A percentile compares a stretch with the other conserved stretches of the same genome.
These are phyloP conservation scores for Artemisia argyi DNA, from an alignment of 129 eudicot genomes.

Conservation along the genomic window DNA sequence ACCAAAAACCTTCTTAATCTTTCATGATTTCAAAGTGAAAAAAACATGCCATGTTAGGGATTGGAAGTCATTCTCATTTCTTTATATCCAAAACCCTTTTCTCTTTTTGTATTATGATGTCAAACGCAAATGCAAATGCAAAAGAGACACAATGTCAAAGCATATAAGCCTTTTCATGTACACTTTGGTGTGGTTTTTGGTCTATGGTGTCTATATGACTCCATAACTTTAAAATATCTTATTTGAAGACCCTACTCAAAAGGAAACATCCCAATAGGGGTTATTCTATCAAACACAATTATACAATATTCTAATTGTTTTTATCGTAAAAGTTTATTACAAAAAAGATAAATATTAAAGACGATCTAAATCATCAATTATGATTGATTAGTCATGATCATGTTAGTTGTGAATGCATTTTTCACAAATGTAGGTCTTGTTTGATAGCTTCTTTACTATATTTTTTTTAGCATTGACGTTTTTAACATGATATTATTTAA, in stretches of 20 bases:
- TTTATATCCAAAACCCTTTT: constrained; percentile 39
- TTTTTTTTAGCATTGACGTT: too few relatives aligned
- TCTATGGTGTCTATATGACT: constrained; percentile 36
- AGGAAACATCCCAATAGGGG: not conserved
- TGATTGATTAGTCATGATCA: too few relatives aligned
- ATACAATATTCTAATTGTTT: too few relatives aligned
- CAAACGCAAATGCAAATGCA: constrained; percentile 32
- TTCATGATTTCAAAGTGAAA: constrained; percentile 43
- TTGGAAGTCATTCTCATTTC: constrained; percentile 38
- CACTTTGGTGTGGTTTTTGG: constrained; percentile 28
- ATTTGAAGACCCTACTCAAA: constrained; percentile 24
- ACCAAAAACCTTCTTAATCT: constrained; percentile 35
- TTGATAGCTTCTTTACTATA: too few relatives aligned
- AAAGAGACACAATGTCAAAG: constrained; percentile 38
- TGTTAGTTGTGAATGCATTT: too few relatives aligned
- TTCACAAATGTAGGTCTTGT: too few relatives aligned
- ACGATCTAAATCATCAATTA: not conserved
- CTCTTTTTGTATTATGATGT: constrained; percentile 33
- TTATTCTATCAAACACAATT: too few relatives aligned
- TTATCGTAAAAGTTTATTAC: too few relatives aligned
- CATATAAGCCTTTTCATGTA: constrained; percentile 23
- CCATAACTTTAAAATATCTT: constrained; percentile 24
- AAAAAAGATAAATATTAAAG: not conserved
- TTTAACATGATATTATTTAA: too few relatives aligned
- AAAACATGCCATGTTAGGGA: constrained; percentile 26